A percentile compares a stretch with the other conserved stretches of the same genome.
Evolutionary conservation across 768 basidiomycete genomes (phyloP).

Genomic region (Ephemerocybe angulata): DNA sequence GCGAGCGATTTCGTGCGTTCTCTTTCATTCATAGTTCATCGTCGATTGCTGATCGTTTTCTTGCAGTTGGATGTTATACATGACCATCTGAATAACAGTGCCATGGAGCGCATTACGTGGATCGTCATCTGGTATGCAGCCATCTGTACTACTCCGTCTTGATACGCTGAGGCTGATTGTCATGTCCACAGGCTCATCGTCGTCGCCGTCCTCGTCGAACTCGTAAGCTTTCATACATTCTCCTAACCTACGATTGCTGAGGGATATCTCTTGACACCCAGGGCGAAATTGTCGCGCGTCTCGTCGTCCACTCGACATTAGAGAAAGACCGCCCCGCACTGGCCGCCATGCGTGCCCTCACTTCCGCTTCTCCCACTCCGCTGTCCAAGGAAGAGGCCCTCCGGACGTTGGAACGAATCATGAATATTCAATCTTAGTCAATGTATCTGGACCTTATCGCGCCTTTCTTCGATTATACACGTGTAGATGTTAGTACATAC

Average conservation of each 20-base stretch:
- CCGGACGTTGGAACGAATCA: slow-evolving; percentile 40
- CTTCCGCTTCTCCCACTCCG: slow-evolving; percentile 9
- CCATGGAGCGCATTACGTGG: slow-evolving; percentile 86
- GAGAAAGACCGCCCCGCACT: slow-evolving; percentile 12
- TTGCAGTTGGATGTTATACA: slow-evolving; percentile 86
- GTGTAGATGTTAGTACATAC: too few relatives aligned
- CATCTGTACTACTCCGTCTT: background rate
- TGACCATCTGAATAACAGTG: slow-evolving; percentile 84
- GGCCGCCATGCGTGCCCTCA: background rate
- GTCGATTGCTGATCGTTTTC: slow-evolving; percentile 5
- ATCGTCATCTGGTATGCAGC: slow-evolving; percentile 42
- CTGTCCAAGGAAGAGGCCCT: slow-evolving; percentile 38
- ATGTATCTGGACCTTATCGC: too few relatives aligned
- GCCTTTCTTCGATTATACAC: too few relatives aligned
- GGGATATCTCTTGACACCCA: slow-evolving; percentile 24
- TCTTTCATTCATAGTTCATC: background rate
- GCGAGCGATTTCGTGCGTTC: slow-evolving; percentile 81
- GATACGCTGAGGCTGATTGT: slow-evolving; percentile 19
- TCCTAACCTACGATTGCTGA: background rate
- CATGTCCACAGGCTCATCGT: slow-evolving; percentile 70
- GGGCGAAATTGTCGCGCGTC: slow-evolving; percentile 82
- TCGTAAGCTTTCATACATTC: slow-evolving; percentile 41
- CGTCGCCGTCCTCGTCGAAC: slow-evolving; percentile 83
- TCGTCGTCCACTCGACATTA: slow-evolving; percentile 62
- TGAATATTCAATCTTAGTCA: too few relatives aligned